Base-by-base conservation (phyloP, 1,139 yeast genomes). In the Hanseniaspora sp. region DNA sequence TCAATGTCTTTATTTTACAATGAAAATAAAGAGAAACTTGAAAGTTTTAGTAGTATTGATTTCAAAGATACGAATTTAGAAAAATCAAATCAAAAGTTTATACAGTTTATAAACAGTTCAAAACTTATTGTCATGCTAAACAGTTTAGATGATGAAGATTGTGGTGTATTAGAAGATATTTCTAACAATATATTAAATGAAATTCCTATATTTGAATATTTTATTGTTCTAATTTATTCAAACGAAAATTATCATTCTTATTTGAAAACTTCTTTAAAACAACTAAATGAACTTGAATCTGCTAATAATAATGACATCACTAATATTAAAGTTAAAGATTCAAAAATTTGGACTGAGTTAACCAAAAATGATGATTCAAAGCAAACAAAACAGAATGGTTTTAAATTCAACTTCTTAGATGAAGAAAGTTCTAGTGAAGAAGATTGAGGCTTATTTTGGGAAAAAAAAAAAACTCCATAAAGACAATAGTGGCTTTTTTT, bases 141-240 rank as follows among this genome's bases (percentile, higher is more conserved):
- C 12, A 41, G 12, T 9, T 18, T 48, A 3, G 52, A 51, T 30
- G 68, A 71, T 48, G 74, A 70, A 56, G 76, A 73, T 58, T 69
- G 73, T 49, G 77, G 76, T 15, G 74, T 70, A 53, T 58, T 70
- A 44, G 53, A 59, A 12, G 55, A 57, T 13, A 72, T 60, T 62
- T 72, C 49, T 40, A 59, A 64, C 2, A 58, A 64, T 40, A 59
- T 74, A 8, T 40, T 53, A 23, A 39, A 30, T 4, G 43, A 51
- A 23, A 69, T 81, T 63, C 88, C 88, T 1, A 71, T 82, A 1
- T 80, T 64, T 60, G 84, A 80, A 57, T 70, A 80, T 44, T 81
- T 82, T 62, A 65, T 71, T 41, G 78, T 75, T 56, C 68, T 82
- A 35, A 60, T 67, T n/a, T 59, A 59, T 33, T 39, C 54, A 39